Evolutionary conservation across 2,329 filamentous ascomycete species (phyloP).

Genomic region (Aschersonia sp.): DNA sequence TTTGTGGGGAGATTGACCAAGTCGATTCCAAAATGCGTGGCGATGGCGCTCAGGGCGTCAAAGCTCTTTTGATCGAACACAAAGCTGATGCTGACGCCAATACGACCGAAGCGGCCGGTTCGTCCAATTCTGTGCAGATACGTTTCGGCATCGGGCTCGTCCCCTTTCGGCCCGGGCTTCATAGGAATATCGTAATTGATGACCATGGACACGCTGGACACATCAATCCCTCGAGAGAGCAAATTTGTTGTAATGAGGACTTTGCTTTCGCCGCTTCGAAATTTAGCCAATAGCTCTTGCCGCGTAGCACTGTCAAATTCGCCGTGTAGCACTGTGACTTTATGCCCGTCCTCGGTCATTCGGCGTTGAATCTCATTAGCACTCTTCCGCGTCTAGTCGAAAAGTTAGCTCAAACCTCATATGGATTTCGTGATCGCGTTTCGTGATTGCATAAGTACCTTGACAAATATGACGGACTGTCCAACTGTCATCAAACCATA

Average conservation of each 20-base stretch:
- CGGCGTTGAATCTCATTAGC: slow-evolving; percentile 72
- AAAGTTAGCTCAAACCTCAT: slow-evolving; percentile 6
- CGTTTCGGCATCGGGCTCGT: slow-evolving; percentile 86
- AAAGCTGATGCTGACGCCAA: slow-evolving; percentile 91
- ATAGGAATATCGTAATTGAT: slow-evolving; percentile 90
- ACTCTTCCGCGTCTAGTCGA: slow-evolving; percentile 60
- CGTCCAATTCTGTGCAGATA: slow-evolving; percentile 97
- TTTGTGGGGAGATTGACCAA: slow-evolving; percentile 68
- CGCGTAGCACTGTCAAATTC: slow-evolving; percentile 72
- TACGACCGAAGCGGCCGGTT: slow-evolving; percentile 90
- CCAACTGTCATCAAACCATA: slow-evolving; percentile 95
- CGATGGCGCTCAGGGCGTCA: slow-evolving; percentile 65
- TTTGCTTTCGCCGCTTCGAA: slow-evolving; percentile 77
- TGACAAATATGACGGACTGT: slow-evolving; percentile 96
- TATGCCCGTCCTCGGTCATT: slow-evolving; percentile 82
- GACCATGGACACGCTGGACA: slow-evolving; percentile 86
- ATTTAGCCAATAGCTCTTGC: slow-evolving; percentile 72
- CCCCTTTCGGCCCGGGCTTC: slow-evolving; percentile 40
- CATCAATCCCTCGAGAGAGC: slow-evolving; percentile 85
- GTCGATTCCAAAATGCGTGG: slow-evolving; percentile 64
- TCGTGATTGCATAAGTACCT: slow-evolving; percentile 34
- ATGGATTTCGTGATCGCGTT: not conserved
- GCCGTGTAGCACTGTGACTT: slow-evolving; percentile 79
- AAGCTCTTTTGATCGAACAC: slow-evolving; percentile 78
- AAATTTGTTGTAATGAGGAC: slow-evolving; percentile 98